Conservation (phyloP, 106 monocot genomes). For the Dendrobium huoshanense region DNA sequence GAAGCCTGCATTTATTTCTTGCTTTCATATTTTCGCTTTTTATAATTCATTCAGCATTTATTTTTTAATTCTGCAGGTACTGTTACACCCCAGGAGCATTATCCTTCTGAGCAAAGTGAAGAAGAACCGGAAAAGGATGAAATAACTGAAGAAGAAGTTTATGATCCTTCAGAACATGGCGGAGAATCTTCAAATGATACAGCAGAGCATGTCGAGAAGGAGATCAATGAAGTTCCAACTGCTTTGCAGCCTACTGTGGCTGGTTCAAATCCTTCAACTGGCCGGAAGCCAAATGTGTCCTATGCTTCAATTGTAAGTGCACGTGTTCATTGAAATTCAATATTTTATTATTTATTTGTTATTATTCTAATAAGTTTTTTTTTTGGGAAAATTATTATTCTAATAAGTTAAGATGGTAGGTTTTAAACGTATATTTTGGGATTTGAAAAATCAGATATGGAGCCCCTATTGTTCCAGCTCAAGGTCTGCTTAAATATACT, state of each 20-base stretch:
- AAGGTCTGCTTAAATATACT: background rate
- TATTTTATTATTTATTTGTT: background rate
- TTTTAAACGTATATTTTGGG: background rate
- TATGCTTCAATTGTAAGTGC: conserved; percentile 91
- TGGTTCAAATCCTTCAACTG: conserved; percentile 5
- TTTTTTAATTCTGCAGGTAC: background rate
- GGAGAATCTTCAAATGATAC: conserved; percentile 35
- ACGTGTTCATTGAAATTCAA: background rate
- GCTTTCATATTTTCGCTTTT: background rate
- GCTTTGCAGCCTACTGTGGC: conserved; percentile 11
- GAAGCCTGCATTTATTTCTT: background rate
- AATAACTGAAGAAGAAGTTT: conserved; percentile 40
- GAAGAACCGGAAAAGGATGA: conserved; percentile 29
- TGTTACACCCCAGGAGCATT: background rate
- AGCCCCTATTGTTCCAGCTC: background rate
- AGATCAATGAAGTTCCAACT: conserved; percentile 52
- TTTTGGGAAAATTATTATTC: too few species aligned
- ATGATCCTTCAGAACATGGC: conserved; percentile 41
- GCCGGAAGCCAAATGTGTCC: conserved; percentile 67
- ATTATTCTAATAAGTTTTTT: background rate
- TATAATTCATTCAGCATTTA: background rate
- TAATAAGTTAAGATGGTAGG: background rate
- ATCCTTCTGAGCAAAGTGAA: background rate
- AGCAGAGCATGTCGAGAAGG: conserved; percentile 45
- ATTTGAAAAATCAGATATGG: background rate